These are phyloP conservation scores for Punica granatum DNA, from an alignment of 345 rosid species.

Conservation along the genomic window DNA sequence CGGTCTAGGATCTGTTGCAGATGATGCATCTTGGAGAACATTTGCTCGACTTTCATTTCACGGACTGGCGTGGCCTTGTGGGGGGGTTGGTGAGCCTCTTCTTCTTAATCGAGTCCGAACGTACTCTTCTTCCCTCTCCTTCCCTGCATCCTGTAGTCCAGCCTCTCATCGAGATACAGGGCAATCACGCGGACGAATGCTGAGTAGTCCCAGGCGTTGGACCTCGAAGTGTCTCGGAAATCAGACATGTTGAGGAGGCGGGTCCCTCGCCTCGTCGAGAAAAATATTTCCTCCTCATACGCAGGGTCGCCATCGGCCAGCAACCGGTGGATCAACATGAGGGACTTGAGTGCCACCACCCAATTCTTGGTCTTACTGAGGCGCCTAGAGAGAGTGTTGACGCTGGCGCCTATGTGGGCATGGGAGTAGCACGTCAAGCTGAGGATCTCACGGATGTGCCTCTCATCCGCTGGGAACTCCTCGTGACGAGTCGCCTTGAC, in stretches of 20 bases:
- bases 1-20: slow-evolving; percentile 82
- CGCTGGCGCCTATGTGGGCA: slow-evolving; percentile 69
- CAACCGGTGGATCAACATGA: slow-evolving; percentile 66
- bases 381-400: slow-evolving; percentile 62
- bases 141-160: slow-evolving; percentile 46
- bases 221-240: slow-evolving; percentile 76
- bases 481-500: slow-evolving; percentile 97
- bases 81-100: slow-evolving; percentile 1
- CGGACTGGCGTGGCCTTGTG: slow-evolving; percentile 47
- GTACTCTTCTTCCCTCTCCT: slow-evolving; percentile 30
- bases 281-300: slow-evolving; percentile 67
- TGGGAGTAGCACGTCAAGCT: slow-evolving; percentile 68
- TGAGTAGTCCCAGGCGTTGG: slow-evolving; percentile 83
- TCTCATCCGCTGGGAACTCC: slow-evolving; percentile 76
- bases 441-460: slow-evolving; percentile 71
- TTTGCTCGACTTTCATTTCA: slow-evolving; percentile 71
- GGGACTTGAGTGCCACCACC: slow-evolving; percentile 78
- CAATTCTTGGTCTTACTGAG: slow-evolving; percentile 82
- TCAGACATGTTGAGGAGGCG: slow-evolving; percentile 74
- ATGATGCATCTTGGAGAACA: slow-evolving; percentile 78
- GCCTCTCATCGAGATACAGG: slow-evolving; percentile 69
- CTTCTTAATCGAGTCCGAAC: slow-evolving; percentile 15
- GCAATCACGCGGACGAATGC: slow-evolving; percentile 74
- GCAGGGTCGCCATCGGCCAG: slow-evolving; percentile 61
- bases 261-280: slow-evolving; percentile 64